Evolutionary conservation across 495 filamentous ascomycete species (phyloP).

Genomic region (Aspergillus homomorphus): DNA sequence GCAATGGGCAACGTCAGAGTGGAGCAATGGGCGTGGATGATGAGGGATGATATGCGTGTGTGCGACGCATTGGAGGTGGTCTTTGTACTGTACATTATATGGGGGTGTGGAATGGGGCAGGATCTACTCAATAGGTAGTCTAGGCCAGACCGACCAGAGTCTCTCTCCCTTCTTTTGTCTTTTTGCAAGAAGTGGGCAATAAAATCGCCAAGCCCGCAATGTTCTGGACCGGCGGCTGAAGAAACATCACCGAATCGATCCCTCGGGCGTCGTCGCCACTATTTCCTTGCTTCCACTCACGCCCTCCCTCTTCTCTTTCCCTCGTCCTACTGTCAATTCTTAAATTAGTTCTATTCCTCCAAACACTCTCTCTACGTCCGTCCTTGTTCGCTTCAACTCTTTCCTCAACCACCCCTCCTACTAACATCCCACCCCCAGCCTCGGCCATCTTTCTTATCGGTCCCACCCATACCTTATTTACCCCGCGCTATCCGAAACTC

Average conservation of each 20-base stretch:
- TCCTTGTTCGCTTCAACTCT: background rate
- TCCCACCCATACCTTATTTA: slow-evolving; percentile 16
- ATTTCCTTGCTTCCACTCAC: background rate
- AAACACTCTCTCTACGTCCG: background rate
- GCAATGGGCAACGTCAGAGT: background rate
- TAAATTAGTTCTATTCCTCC: background rate
- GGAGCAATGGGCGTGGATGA: no score
- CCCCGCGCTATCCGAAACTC: slow-evolving; percentile 25
- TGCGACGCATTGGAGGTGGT: no score
- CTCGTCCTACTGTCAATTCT: background rate
- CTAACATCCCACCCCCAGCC: background rate
- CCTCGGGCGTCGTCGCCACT: slow-evolving; percentile 2
- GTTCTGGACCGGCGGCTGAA: slow-evolving; percentile 14
- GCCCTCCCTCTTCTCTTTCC: background rate
- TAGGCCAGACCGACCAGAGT: no score
- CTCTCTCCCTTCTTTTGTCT: no score
- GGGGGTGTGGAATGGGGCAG: no score
- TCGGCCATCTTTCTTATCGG: slow-evolving; percentile 14
- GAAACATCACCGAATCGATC: slow-evolving; percentile 1
- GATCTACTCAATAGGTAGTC: no score
- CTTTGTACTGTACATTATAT: no score
- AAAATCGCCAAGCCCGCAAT: slow-evolving; percentile 7
- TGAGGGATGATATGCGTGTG: no score
- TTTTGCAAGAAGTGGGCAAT: slow-evolving; percentile 6
- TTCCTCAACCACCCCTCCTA: background rate